phyloP scores from a whole-genome alignment of 2,329 filamentous ascomycete species.

The Colletotrichum zoysiae region DNA sequence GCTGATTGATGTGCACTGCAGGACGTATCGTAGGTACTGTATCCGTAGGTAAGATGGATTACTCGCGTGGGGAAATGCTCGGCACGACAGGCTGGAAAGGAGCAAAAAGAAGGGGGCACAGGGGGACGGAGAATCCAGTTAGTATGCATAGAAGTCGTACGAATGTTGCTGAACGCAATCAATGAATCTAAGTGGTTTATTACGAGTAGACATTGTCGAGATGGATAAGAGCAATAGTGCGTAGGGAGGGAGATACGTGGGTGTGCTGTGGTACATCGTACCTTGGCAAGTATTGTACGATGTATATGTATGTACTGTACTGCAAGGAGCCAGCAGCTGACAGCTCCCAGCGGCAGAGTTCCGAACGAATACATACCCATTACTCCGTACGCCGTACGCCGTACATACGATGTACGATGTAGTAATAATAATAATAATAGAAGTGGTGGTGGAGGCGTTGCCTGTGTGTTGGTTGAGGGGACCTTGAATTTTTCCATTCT shows the following conservation, averaged over 20 bases:
- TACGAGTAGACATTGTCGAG: not conserved
- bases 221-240: no score
- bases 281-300: no score
- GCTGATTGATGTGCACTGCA: not conserved
- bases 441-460: not conserved
- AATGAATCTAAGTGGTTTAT: not conserved
- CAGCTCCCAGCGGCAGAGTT: not conserved
- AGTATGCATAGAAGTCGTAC: no score
- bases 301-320: no score
- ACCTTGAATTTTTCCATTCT: not conserved
- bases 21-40: no score
- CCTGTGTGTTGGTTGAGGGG: not conserved
- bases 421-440: not conserved
- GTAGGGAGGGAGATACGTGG: no score
- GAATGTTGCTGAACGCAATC: not conserved
- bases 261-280: no score
- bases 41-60: constrained; percentile 12
- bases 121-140: not conserved
- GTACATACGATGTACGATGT: no score
- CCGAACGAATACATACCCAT: no score
- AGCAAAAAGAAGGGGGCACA: not conserved
- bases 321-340: not conserved
- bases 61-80: constrained; percentile 29
- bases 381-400: no score
- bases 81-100: constrained; percentile 17